A percentile compares a stretch with the other conserved stretches of the same genome.
phyloP scores from a whole-genome alignment of 176 grass and related monocot species.

The Oryza australiensis region DNA sequence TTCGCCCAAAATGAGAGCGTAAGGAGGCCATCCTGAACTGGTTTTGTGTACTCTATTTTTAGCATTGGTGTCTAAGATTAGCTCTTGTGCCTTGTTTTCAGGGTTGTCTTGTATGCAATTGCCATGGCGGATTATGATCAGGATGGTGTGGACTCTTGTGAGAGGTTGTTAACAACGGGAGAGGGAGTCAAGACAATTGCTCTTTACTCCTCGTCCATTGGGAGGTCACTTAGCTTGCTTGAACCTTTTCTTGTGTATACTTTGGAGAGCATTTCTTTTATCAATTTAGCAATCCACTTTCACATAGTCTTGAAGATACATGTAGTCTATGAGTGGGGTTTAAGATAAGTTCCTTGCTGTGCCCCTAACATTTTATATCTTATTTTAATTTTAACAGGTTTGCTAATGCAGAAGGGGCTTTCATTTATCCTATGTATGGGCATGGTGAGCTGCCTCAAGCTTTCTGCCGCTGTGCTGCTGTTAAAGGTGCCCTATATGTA shows the following conservation, averaged over 20 bases:
- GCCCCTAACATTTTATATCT: background rate
- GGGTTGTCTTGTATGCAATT: conserved; percentile 92
- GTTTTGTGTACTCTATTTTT: conserved; percentile 30
- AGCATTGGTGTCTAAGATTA: conserved; percentile 18
- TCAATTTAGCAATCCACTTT: background rate
- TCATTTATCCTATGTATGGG: conserved; percentile 95
- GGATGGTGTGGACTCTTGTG: conserved; percentile 45
- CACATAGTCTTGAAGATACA: conserved; percentile 5
- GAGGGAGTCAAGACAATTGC: conserved; percentile 73
- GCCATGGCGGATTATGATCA: conserved; percentile 81
- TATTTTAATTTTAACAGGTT: conserved; percentile 50
- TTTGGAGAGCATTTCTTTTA: conserved; percentile 21
- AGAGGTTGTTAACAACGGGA: conserved; percentile 62
- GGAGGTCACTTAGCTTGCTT: conserved; percentile 55
- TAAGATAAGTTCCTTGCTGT: background rate
- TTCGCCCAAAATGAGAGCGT: conserved; percentile 83
- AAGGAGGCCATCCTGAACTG: conserved; percentile 42
- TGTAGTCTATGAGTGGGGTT: background rate
- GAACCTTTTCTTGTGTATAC: conserved; percentile 8
- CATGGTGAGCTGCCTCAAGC: conserved; percentile 97
- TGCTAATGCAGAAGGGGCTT: conserved; percentile 82
- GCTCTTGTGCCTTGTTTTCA: conserved; percentile 35
- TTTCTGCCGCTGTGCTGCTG: conserved; percentile 95
- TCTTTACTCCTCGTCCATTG: conserved; percentile 81
- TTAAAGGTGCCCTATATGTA: conserved; percentile 97